These are phyloP conservation scores for Yamadazyma kanchanaburiensis DNA, from an alignment of 1,139 yeast genomes.

Conservation along the genomic window DNA sequence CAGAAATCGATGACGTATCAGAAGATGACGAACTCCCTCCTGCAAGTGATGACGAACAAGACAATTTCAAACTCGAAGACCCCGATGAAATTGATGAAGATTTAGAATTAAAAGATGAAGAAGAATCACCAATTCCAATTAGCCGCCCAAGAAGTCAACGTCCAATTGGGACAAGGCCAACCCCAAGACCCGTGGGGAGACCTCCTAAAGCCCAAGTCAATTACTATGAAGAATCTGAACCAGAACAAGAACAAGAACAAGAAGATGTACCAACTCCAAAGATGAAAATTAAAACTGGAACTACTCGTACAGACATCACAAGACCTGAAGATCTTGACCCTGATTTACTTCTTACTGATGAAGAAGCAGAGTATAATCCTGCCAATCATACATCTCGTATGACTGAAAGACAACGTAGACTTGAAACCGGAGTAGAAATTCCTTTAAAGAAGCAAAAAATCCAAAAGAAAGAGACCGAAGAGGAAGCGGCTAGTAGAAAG, in stretches of 20 bases:
- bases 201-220: conserved; percentile 27
- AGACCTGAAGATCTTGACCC: conserved; percentile 31
- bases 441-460: conserved; percentile 15
- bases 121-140: conserved; percentile 18
- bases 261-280: conserved; percentile 16
- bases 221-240: conserved; percentile 29
- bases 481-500: conserved; percentile 74
- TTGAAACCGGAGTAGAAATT: conserved; percentile 25
- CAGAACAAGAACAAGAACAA: conserved; percentile 26
- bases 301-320: conserved; percentile 7
- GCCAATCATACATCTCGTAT: conserved; percentile 50
- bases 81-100: conserved; percentile 43
- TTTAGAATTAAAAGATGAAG: conserved; percentile 31
- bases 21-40: conserved; percentile 24
- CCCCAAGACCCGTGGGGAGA: too few species aligned
- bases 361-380: conserved; percentile 42
- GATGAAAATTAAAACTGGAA: conserved; percentile 13
- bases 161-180: conserved; percentile 10
- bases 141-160: conserved; percentile 6
- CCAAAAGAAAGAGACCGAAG: conserved; percentile 53
- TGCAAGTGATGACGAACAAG: conserved; percentile 29
- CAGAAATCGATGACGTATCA: conserved; percentile 20
- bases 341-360: conserved; percentile 41
- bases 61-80: conserved; percentile 33
- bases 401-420: conserved; percentile 61